Percentiles rank a stretch among this genome's conserved stretches.
These are phyloP conservation scores for Globisporangium acanthophoron DNA, from an alignment of 352 stramenopile genomes.

Conservation along the genomic window DNA sequence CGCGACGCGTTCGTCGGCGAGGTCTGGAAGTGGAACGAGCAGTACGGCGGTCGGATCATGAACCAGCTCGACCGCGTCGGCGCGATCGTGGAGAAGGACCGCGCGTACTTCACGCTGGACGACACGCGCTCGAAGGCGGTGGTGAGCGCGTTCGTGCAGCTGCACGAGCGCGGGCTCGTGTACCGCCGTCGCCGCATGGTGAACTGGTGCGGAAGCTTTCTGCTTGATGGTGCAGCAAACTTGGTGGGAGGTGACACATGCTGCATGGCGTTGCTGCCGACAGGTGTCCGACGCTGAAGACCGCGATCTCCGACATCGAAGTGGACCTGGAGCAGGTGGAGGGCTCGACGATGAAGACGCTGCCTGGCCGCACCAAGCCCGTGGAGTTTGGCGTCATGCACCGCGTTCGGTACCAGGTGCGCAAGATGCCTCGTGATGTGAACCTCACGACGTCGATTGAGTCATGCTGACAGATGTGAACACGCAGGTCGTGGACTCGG, in stretches of 20 bases:
- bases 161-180: slow-evolving; percentile 97
- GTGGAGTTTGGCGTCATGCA: slow-evolving; percentile 88
- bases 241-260: background rate
- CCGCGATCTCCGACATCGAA: slow-evolving; percentile 95
- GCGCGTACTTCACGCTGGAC: slow-evolving; percentile 99
- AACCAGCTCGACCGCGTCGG: slow-evolving; percentile 93
- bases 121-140: slow-evolving; percentile 78
- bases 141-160: slow-evolving; percentile 67
- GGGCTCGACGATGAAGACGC: slow-evolving; percentile 59
- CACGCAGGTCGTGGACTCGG: slow-evolving; percentile 37
- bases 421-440: background rate
- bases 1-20: slow-evolving; percentile 95
- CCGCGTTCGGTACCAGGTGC: slow-evolving; percentile 67
- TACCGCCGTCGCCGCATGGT: slow-evolving; percentile 96
- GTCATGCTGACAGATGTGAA: background rate
- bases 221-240: background rate
- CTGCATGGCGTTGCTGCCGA: background rate
- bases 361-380: slow-evolving; percentile 63
- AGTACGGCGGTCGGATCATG: slow-evolving; percentile 96
- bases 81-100: slow-evolving; percentile 94
- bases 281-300: slow-evolving; percentile 91
- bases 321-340: slow-evolving; percentile 98
- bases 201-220: slow-evolving; percentile 92
- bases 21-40: slow-evolving; percentile 98
- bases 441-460: background rate